These are phyloP conservation scores for Arthroderma uncinatum DNA, from an alignment of 2,329 filamentous ascomycete genomes.

Conservation along the genomic window DNA sequence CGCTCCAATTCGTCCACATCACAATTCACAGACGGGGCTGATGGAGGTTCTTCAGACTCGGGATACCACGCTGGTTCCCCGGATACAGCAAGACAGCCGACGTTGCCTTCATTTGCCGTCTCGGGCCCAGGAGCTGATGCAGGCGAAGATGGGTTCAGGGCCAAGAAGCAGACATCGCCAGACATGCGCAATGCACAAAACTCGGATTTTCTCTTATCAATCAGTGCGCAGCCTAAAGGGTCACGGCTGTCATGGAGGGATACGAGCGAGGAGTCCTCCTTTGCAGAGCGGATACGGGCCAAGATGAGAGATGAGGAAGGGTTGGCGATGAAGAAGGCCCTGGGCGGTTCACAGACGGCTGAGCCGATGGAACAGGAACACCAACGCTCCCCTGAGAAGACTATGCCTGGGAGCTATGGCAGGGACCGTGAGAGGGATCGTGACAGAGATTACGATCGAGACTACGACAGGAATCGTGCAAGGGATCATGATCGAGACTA, in stretches of 20 bases:
- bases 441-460: too few species aligned
- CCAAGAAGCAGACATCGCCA: constrained; percentile 8
- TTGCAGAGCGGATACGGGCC: constrained; percentile 38
- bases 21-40: constrained; percentile 8
- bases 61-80: neutral
- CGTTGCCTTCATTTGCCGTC: constrained; percentile 8
- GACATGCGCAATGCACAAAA: constrained; percentile 25
- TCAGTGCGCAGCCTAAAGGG: constrained; percentile 21
- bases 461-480: too few species aligned
- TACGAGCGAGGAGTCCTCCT: constrained; percentile 33
- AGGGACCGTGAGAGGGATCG: neutral
- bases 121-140: neutral
- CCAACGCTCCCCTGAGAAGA: constrained; percentile 1
- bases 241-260: constrained; percentile 32
- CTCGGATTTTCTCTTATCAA: constrained; percentile 27
- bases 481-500: too few species aligned
- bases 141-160: neutral
- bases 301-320: constrained; percentile 45
- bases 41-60: constrained; percentile 3
- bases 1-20: constrained; percentile 13
- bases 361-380: neutral
- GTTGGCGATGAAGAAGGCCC: constrained; percentile 33
- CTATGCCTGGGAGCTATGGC: constrained; percentile 8
- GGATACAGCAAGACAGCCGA: neutral
- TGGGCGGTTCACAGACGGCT: neutral